A percentile compares a stretch with the other conserved stretches of the same genome.
Conservation (phyloP, 257 asterid genomes). For the Nemophila menziesii region DNA sequence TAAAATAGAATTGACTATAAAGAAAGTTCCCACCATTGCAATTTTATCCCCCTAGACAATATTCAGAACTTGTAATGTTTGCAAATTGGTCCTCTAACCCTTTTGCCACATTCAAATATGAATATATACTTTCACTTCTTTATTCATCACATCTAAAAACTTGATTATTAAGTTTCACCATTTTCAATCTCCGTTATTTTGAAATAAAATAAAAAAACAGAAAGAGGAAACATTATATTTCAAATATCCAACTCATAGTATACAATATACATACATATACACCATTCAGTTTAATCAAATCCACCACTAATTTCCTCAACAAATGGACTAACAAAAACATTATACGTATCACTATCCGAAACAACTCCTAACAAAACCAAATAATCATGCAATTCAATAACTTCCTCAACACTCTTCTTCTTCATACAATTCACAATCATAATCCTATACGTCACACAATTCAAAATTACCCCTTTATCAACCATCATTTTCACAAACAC, state of each 20-base stretch:
- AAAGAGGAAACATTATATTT: too few relatives aligned
- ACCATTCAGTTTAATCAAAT: conserved; percentile 1
- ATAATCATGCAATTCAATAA: conserved; percentile 41
- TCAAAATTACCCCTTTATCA: conserved; percentile 32
- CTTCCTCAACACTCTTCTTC: conserved; percentile 31
- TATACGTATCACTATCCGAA: conserved; percentile 30
- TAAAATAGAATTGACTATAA: too few relatives aligned
- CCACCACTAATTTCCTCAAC: conserved; percentile 11
- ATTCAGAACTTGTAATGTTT: too few relatives aligned
- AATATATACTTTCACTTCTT: too few relatives aligned
- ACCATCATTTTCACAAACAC: conserved; percentile 36
- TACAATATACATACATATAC: neutral
- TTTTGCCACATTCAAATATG: too few relatives aligned
- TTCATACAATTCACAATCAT: conserved; percentile 31
- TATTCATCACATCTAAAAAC: too few relatives aligned
- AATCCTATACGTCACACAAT: conserved; percentile 44
- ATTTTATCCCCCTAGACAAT: too few relatives aligned
- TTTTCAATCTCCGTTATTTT: too few relatives aligned
- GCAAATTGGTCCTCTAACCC: too few relatives aligned
- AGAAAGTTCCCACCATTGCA: too few relatives aligned
- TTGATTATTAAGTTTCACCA: too few relatives aligned
- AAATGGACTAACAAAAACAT: conserved; percentile 29
- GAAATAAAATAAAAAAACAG: too few relatives aligned
- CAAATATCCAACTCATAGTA: neutral
- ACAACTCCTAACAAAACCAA: conserved; percentile 44